Percentiles rank a stretch among this genome's conserved stretches.
These are phyloP conservation scores for Epichloe sibirici DNA, from an alignment of 2,329 filamentous ascomycete species.

Conservation along the genomic window DNA sequence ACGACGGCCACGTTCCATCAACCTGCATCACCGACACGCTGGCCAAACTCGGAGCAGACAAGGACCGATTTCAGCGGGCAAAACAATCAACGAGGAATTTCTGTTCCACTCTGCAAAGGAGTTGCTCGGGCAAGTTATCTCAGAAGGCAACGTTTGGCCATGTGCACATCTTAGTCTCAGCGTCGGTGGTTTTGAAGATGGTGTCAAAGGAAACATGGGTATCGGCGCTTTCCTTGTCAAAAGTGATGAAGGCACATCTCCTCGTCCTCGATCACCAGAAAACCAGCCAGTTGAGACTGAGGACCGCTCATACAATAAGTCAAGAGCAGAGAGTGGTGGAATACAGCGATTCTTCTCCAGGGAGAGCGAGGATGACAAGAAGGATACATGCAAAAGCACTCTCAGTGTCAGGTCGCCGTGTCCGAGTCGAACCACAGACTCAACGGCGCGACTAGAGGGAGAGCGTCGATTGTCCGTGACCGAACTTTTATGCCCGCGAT, in stretches of 20 bases:
- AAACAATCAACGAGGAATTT: slow-evolving; percentile 55
- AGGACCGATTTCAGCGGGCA: slow-evolving; percentile 64
- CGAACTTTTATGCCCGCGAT: slow-evolving; percentile 46
- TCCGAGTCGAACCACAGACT: neutral
- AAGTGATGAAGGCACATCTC: slow-evolving; percentile 47
- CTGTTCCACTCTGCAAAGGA: slow-evolving; percentile 67
- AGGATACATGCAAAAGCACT: neutral
- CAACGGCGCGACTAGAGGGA: neutral
- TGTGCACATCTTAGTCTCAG: slow-evolving; percentile 83
- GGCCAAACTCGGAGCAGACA: slow-evolving; percentile 64
- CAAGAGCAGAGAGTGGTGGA: slow-evolving; percentile 30
- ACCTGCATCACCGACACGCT: slow-evolving; percentile 67
- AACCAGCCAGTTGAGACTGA: neutral
- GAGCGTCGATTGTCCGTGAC: neutral
- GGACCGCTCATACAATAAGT: slow-evolving; percentile 17
- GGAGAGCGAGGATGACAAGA: neutral
- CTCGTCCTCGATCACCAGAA: slow-evolving; percentile 11
- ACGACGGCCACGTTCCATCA: slow-evolving; percentile 74
- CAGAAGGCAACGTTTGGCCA: slow-evolving; percentile 74
- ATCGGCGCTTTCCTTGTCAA: slow-evolving; percentile 80
- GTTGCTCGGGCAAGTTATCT: slow-evolving; percentile 64
- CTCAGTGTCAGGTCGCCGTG: neutral
- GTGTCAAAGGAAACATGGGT: slow-evolving; percentile 68
- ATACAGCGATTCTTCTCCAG: slow-evolving; percentile 48
- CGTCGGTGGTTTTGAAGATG: slow-evolving; percentile 87